A percentile compares a stretch with the other conserved stretches of the same genome.
Evolutionary conservation across 164 flowering plant genomes (phyloP).

Genomic region (Magnolia kwangsiensis): DNA sequence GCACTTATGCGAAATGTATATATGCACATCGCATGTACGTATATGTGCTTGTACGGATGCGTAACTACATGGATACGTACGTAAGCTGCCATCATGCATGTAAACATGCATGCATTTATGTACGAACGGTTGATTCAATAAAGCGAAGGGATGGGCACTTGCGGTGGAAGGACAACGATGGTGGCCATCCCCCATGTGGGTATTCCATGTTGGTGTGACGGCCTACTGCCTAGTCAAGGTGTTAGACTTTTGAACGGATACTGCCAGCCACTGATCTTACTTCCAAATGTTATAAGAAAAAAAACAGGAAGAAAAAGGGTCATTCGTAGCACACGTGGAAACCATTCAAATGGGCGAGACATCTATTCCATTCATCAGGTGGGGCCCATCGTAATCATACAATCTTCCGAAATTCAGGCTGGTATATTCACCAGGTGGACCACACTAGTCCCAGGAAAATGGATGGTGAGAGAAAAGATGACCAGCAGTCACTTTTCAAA

Average conservation of each 20-base stretch:
- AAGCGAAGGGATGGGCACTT: slow-evolving; percentile 7
- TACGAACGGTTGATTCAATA: not conserved
- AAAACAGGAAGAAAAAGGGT: not conserved
- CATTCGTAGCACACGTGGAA: not conserved
- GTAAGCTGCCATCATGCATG: not conserved
- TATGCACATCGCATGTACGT: no score
- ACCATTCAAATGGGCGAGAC: not conserved
- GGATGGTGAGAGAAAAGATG: no score
- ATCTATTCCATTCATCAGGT: not conserved
- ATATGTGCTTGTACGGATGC: not conserved
- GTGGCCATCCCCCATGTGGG: slow-evolving; percentile 12
- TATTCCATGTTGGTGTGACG: not conserved
- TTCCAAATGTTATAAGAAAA: not conserved
- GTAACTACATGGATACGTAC: not conserved
- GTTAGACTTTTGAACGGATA: not conserved
- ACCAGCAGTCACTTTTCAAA: no score
- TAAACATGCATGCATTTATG: not conserved
- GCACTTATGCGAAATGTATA: no score
- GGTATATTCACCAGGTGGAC: no score
- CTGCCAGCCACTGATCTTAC: not conserved
- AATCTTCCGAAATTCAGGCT: not conserved
- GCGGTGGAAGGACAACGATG: slow-evolving; percentile 2
- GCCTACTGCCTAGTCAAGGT: not conserved
- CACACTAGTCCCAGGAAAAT: no score
- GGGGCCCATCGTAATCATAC: not conserved